Evolutionary conservation across 345 rosid genomes (phyloP).

Genomic region (Salix exigua): DNA sequence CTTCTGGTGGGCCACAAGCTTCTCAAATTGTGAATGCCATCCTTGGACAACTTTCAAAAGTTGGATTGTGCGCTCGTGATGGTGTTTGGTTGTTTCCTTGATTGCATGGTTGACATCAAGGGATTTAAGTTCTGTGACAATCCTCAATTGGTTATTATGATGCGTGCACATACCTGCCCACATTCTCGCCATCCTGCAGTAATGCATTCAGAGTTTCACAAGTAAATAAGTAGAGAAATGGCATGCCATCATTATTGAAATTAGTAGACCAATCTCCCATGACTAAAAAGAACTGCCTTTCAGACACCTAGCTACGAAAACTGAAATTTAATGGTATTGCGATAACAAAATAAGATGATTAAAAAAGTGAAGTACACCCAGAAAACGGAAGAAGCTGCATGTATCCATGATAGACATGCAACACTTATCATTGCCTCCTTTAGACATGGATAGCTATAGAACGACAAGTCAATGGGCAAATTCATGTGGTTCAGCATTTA

Average conservation of each 20-base stretch:
- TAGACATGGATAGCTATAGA: background rate
- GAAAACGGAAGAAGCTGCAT: background rate
- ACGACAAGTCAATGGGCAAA: background rate
- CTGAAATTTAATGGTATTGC: background rate
- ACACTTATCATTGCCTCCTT: background rate
- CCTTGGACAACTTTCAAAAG: conserved; percentile 53
- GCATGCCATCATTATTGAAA: background rate
- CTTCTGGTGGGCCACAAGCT: conserved; percentile 66
- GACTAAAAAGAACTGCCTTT: background rate
- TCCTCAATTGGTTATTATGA: conserved; percentile 62
- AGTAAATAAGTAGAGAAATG: background rate
- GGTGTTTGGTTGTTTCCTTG: conserved; percentile 74
- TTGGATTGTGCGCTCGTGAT: conserved; percentile 67
- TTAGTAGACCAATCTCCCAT: background rate
- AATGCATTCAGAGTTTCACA: background rate
- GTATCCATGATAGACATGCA: background rate
- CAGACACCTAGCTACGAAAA: background rate
- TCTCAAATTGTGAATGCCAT: conserved; percentile 74
- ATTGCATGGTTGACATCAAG: conserved; percentile 54
- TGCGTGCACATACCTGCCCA: conserved; percentile 70
- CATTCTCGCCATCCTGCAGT: conserved; percentile 81
- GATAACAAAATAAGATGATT: background rate
- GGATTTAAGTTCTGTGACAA: conserved; percentile 57
- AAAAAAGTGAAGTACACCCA: background rate
- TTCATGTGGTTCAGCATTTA: background rate